Conservation (phyloP, 441 rosid genomes). For the Populus hybrid region DNA sequence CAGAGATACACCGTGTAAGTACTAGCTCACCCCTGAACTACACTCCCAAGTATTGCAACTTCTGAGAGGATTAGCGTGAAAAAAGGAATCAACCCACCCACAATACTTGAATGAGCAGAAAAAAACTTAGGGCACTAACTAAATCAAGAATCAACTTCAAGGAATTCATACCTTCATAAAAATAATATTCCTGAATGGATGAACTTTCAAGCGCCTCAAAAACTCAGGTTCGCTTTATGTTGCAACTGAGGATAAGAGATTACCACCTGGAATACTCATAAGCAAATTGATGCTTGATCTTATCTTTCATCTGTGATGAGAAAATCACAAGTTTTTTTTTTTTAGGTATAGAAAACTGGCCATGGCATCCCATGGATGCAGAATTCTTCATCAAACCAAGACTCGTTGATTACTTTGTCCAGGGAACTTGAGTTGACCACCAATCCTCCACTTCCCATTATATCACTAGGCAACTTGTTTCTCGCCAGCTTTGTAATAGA, state of each 20-base stretch:
- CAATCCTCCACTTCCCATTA: slow-evolving; percentile 7
- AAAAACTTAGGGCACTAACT: slow-evolving; percentile 2
- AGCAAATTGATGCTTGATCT: slow-evolving; percentile 6
- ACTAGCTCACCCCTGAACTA: slow-evolving; percentile 17
- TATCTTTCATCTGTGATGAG: not conserved
- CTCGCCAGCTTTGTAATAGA: slow-evolving; percentile 55
- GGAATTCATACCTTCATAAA: slow-evolving; percentile 25
- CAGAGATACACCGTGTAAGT: slow-evolving; percentile 3
- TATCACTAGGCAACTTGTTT: slow-evolving; percentile 29
- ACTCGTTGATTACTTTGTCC: not conserved
- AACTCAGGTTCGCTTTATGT: slow-evolving; percentile 38
- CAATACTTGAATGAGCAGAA: slow-evolving; percentile 20
- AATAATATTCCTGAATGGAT: slow-evolving; percentile 18
- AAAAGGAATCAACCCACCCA: slow-evolving; percentile 24
- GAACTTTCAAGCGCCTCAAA: slow-evolving; percentile 35
- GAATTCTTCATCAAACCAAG: not conserved
- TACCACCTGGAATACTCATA: slow-evolving; percentile 4
- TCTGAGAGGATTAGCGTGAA: slow-evolving; percentile 15
- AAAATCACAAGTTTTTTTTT: slow-evolving; percentile 10
- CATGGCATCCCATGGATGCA: slow-evolving; percentile 9
- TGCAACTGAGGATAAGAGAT: slow-evolving; percentile 20
- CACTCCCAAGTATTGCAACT: slow-evolving; percentile 16
- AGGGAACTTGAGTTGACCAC: not conserved
- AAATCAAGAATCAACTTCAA: slow-evolving; percentile 23
- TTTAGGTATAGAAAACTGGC: slow-evolving; percentile 12